These are phyloP conservation scores for Pyrenochaeta sp. DNA, from an alignment of 2,329 filamentous ascomycete species.

Conservation along the genomic window DNA sequence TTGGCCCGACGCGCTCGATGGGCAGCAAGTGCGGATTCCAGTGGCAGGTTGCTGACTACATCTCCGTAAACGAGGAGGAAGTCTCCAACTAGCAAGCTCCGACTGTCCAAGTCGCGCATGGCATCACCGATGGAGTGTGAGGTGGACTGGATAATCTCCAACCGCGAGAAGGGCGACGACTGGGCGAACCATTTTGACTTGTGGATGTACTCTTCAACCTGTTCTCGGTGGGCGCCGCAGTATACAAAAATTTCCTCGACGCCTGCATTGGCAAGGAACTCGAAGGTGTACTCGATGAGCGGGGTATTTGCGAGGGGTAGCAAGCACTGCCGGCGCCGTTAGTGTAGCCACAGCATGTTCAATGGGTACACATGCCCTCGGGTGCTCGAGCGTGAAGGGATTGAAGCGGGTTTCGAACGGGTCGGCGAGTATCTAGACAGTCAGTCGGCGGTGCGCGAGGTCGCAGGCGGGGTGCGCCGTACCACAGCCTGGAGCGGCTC, in stretches of 20 bases:
- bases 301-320: conserved; percentile 92
- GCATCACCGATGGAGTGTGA: conserved; percentile 91
- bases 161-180: conserved; percentile 79
- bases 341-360: conserved; percentile 16
- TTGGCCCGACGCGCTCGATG: conserved; percentile 82
- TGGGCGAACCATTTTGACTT: conserved; percentile 76
- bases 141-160: conserved; percentile 87
- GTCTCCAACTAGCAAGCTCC: conserved; percentile 84
- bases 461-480: conserved; percentile 33
- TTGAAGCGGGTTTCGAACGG: conserved; percentile 92
- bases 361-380: conserved; percentile 68
- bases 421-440: conserved; percentile 80
- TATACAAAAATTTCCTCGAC: conserved; percentile 96
- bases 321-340: conserved; percentile 72
- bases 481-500: conserved; percentile 70
- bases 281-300: conserved; percentile 95
- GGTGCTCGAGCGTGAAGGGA: conserved; percentile 87
- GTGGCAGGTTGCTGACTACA: conserved; percentile 84
- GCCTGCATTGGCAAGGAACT: conserved; percentile 93
- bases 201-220: conserved; percentile 85
- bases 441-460: conserved; percentile 22
- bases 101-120: conserved; percentile 89
- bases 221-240: conserved; percentile 83
- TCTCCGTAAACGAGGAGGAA: conserved; percentile 94
- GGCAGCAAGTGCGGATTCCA: conserved; percentile 78